phyloP scores from a whole-genome alignment of 805 yeast species.

The Metschnikowia cubensis region DNA sequence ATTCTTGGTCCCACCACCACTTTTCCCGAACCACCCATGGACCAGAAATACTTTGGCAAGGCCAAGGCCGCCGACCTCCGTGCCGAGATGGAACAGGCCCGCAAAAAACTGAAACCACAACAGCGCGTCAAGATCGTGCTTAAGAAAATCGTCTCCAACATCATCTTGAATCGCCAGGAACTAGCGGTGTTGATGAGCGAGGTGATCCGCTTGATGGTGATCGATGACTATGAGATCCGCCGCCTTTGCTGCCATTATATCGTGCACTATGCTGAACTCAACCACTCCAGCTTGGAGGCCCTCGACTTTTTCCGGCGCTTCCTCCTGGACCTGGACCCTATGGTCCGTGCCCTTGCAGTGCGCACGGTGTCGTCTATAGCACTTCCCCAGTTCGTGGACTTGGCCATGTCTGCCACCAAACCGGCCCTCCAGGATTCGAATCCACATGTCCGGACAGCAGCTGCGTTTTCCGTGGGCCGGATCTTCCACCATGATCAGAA shows the following conservation, averaged over 20 bases:
- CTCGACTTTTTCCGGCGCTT: slow-evolving; percentile 55
- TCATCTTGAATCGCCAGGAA: slow-evolving; percentile 79
- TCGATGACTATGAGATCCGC: slow-evolving; percentile 63
- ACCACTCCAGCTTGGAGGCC: slow-evolving; percentile 54
- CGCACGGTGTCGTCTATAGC: slow-evolving; percentile 62
- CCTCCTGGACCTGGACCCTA: slow-evolving; percentile 43
- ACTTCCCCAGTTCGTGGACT: slow-evolving; percentile 45
- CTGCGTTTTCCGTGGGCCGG: slow-evolving; percentile 66
- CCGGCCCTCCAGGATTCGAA: slow-evolving; percentile 43
- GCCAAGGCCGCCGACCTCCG: slow-evolving; percentile 37
- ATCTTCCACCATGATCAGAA: slow-evolving; percentile 53
- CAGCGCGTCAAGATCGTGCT: slow-evolving; percentile 38
- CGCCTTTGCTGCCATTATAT: slow-evolving; percentile 68
- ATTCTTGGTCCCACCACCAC: not conserved
- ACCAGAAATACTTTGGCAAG: slow-evolving; percentile 33
- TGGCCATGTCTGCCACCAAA: slow-evolving; percentile 41
- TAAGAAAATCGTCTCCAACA: slow-evolving; percentile 75
- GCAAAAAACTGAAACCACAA: slow-evolving; percentile 39
- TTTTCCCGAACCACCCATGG: slow-evolving; percentile 6
- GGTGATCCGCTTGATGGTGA: slow-evolving; percentile 47
- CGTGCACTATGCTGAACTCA: slow-evolving; percentile 53
- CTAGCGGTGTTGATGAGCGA: slow-evolving; percentile 66
- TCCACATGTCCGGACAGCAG: slow-evolving; percentile 61
- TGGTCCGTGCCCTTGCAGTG: slow-evolving; percentile 56
- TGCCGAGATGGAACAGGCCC: slow-evolving; percentile 42